Evolutionary conservation across 2,329 filamentous ascomycete species (phyloP), one percentile per base, ranked within the genome.

Genomic region (Berkeleyomyces basicola): DNA sequence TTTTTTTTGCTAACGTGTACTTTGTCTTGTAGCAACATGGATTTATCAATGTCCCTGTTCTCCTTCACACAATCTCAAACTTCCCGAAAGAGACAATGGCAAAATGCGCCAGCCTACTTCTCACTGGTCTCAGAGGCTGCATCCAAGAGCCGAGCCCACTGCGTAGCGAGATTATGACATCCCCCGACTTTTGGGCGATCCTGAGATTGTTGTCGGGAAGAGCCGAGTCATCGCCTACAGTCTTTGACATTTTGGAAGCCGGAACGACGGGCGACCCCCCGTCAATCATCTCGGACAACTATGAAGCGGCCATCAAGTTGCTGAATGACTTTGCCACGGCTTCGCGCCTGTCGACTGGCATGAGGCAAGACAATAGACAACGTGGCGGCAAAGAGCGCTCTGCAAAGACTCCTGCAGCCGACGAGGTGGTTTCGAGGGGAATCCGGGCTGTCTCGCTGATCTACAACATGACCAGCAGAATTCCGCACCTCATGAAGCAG

Each of bases 181-280:
- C 92, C 16, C 93, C 93, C 0, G 93, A 99, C 70, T 97, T 99
- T 72, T 99, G 93, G 93, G 86, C 87, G 4, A 88, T 96, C 11
- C 77, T 99, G 61, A 85, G 90, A 65, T 82, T 84, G 40, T 76
- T 99, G 16, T 84, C 88, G 57, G 77, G 79, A 33, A 81, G 86
- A 65, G 75, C 82, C 2, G 85, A 88, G 61, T 85, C 87, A 36
- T 87, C 90, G 1, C 79, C 85, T 0, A 79, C 85, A 14, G 90
- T 95, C 0, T 97, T 97, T 71, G 83, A 87, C 62, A 87, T 97
- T n/a, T 78, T 96, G 0, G 87, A 93, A 70, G 84, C 82, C 62
- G 84, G 91, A 36, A 83, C 90, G 1, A 81, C 80, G 10, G 86
- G 86, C 11, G 79, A 82, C n/a, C 86, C 86, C 16, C 85, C 88